phyloP scores from a whole-genome alignment of 371 early-diverging fungal species.

The Lichtheimia hyalospora region DNA sequence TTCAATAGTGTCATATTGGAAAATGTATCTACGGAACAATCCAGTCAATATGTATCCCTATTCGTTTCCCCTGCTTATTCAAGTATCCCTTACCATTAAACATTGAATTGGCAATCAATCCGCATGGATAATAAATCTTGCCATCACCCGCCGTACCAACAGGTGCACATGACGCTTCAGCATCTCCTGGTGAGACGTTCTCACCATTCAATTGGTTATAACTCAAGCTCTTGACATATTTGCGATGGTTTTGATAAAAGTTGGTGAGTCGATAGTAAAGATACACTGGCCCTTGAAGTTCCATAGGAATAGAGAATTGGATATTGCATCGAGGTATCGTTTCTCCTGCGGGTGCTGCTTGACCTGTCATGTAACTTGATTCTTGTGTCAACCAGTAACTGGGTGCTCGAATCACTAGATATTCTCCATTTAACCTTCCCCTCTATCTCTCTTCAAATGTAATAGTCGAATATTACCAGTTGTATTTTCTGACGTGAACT shows the following conservation, averaged over 20 bases:
- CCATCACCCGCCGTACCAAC: constrained; percentile 30
- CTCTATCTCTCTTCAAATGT: too few species aligned
- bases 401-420: constrained; percentile 34
- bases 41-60: neutral
- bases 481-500: constrained; percentile 41
- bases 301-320: constrained; percentile 58
- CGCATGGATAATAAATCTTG: constrained; percentile 86
- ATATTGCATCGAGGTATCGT: constrained; percentile 60
- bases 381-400: constrained; percentile 26
- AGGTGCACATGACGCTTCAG: constrained; percentile 33
- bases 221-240: constrained; percentile 85
- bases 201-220: constrained; percentile 78
- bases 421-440: neutral
- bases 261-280: constrained; percentile 87
- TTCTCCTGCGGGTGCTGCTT: constrained; percentile 22
- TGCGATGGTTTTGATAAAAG: constrained; percentile 94
- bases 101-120: constrained; percentile 89
- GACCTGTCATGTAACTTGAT: constrained; percentile 20
- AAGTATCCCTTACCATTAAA: constrained; percentile 73
- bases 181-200: constrained; percentile 26
- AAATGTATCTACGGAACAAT: constrained; percentile 45
- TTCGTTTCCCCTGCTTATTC: neutral
- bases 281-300: constrained; percentile 68
- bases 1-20: constrained; percentile 43
- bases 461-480: constrained; percentile 21